Evolutionary conservation across 257 asterid genomes (phyloP), one percentile per base, ranked within the genome.

Genomic region (Mitragyna speciosa): DNA sequence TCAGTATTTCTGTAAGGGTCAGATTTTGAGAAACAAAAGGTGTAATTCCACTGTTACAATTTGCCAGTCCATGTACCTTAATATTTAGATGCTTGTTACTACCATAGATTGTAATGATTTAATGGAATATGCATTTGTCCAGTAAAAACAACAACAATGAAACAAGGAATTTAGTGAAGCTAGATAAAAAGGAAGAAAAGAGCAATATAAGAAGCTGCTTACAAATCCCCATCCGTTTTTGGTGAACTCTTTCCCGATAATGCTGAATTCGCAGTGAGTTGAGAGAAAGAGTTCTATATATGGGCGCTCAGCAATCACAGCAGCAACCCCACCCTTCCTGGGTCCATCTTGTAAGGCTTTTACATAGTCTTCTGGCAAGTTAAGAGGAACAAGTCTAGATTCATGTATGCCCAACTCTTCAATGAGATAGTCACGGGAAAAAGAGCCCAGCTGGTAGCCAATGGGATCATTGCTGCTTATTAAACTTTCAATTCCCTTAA

Each of bases 211-310:
- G 41, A 36, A 36, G 49, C 22, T 81, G 86, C 96, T 91, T 81
- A 89, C 96, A 84, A 91, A 89, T 45, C 92, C 96, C 93, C 93
- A 91, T 75, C 92, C 96, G 49, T 76, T 88, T 78, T 77, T 89
- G 45, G 92, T 86, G 86, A 91, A 91, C 75, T 88, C 92, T 82
- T 73, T 87, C 22, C 96, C 96, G 1, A 89, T 82, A 77, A 89
- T 88, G 84, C 91, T 86, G 75, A 80, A 87, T 66, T 83, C 88
- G 61, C 96, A 91, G 3, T 54, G 86, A 0, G 85, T 70, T 30
- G 96, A 89, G 58, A 91, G 88, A 75, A 91, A 91, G 81, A 91
- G 85, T 67, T 91, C 92, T 12, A 85, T 84, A 72, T 91, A 91
- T 2, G 91, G 88, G 28, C 90, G 92, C 83, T 91, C 86, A 63